A percentile compares a stretch with the other conserved stretches of the same genome.
These are phyloP conservation scores for Capsella bursapastoris DNA, from an alignment of 345 rosid species.

Conservation along the genomic window DNA sequence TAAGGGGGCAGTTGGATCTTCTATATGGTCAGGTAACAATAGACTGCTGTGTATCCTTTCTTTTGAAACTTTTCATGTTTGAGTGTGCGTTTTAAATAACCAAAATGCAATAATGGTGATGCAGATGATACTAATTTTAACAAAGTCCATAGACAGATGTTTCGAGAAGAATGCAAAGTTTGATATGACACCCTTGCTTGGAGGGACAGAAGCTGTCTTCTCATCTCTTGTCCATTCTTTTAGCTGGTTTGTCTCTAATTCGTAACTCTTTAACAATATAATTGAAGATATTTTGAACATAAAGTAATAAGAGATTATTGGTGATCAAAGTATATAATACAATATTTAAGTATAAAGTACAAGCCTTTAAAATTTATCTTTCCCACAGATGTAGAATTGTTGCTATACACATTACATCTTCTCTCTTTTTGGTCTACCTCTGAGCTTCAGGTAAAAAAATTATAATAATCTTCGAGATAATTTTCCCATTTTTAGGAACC, in stretches of 20 bases:
- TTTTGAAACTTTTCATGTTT: neutral
- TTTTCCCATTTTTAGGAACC: conserved; percentile 62
- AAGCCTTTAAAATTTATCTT: neutral
- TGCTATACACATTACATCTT: conserved; percentile 1
- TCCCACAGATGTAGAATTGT: neutral
- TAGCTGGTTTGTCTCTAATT: conserved; percentile 75
- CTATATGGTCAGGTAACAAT: conserved; percentile 88
- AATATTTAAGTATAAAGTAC: too few relatives aligned
- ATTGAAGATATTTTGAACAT: neutral
- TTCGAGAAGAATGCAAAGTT: conserved; percentile 97
- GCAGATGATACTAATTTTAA: conserved; percentile 98
- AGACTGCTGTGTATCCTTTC: conserved; percentile 9
- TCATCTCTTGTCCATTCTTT: conserved; percentile 96
- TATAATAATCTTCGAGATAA: conserved; percentile 24
- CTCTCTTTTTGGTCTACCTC: conserved; percentile 3
- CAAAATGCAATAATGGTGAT: conserved; percentile 36
- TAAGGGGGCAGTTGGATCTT: conserved; percentile 92
- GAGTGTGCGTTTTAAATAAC: neutral
- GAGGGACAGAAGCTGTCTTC: conserved; percentile 98
- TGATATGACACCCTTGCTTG: conserved; percentile 97
- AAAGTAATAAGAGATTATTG: neutral
- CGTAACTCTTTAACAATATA: neutral
- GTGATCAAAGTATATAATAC: conserved; percentile 4
- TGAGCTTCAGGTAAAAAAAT: neutral
- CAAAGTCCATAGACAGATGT: conserved; percentile 93